Percentiles rank a stretch among this genome's conserved stretches.
Evolutionary conservation across 2,329 filamentous ascomycete genomes (phyloP).

Genomic region (Lecanicillium sp.): DNA sequence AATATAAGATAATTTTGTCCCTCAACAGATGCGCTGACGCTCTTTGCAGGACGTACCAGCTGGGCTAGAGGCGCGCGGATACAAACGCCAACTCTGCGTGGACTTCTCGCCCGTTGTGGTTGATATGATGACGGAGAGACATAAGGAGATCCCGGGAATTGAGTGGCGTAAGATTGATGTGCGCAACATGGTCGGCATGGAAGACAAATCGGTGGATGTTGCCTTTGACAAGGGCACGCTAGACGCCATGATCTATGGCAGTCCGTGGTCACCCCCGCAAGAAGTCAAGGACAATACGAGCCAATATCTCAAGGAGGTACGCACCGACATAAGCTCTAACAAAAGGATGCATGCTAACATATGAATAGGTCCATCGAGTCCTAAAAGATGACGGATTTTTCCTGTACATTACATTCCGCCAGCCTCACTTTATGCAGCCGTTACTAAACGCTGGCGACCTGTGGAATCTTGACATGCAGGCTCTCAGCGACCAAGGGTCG

Average conservation of each 20-base stretch:
- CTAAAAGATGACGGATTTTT: slow-evolving; percentile 40
- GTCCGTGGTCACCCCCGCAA: slow-evolving; percentile 42
- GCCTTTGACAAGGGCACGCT: slow-evolving; percentile 51
- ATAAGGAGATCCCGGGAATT: slow-evolving; percentile 31
- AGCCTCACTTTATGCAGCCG: slow-evolving; percentile 45
- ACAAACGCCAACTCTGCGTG: slow-evolving; percentile 43
- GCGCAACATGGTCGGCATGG: slow-evolving; percentile 36
- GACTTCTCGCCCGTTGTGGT: slow-evolving; percentile 51
- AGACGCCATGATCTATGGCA: slow-evolving; percentile 48
- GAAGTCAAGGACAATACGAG: slow-evolving; percentile 39
- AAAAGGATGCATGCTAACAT: too few species aligned
- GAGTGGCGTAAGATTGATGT: slow-evolving; percentile 44
- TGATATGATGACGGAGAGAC: slow-evolving; percentile 39
- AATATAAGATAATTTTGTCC: background rate
- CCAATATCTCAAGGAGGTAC: slow-evolving; percentile 42
- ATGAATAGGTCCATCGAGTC: too few species aligned
- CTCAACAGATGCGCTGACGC: slow-evolving; percentile 1
- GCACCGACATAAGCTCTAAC: too few species aligned
- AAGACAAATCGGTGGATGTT: slow-evolving; percentile 37
- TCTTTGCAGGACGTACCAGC: slow-evolving; percentile 41
- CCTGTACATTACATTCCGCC: slow-evolving; percentile 46
- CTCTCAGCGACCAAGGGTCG: too few species aligned
- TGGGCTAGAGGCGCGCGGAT: slow-evolving; percentile 38
- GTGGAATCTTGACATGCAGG: too few species aligned
- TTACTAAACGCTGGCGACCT: too few species aligned